These are phyloP conservation scores for Pseudocercospora pini-densiflorae DNA, from an alignment of 2,329 filamentous ascomycete genomes.

Conservation along the genomic window DNA sequence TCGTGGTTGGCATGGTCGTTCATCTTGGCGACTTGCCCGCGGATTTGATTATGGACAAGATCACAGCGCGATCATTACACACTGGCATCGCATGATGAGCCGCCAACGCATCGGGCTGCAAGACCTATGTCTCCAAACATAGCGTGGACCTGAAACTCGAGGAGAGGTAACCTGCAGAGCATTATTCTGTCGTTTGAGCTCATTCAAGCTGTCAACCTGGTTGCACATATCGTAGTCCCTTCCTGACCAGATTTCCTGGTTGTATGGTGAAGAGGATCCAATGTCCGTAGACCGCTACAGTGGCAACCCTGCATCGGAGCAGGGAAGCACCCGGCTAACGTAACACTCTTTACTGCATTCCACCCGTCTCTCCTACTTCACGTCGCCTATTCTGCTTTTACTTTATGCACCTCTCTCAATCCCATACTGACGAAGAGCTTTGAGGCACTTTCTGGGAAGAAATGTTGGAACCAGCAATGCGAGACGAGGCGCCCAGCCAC, in stretches of 20 bases:
- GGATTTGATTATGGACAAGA: neutral
- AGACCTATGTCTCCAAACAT: too few species aligned
- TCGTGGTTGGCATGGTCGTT: neutral
- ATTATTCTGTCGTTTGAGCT: too few species aligned
- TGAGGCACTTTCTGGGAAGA: neutral
- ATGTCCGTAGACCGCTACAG: neutral
- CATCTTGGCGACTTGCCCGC: neutral
- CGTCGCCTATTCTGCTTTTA: neutral
- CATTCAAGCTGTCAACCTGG: neutral
- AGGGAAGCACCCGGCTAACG: neutral
- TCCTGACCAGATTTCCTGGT: neutral
- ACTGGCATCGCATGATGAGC: neutral
- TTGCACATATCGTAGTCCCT: neutral
- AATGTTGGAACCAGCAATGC: neutral
- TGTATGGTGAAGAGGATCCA: neutral
- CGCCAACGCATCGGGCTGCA: neutral
- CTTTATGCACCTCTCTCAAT: neutral
- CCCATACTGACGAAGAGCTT: neutral
- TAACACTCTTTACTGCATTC: neutral
- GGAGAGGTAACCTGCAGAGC: too few species aligned
- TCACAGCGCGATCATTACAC: neutral
- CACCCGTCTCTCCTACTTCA: neutral
- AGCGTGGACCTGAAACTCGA: too few species aligned
- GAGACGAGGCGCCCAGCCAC: conserved; percentile 4
- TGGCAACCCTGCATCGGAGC: neutral